Evolutionary conservation across 257 asterid genomes (phyloP), one percentile per base, ranked within the genome.

Genomic region (Solanum virginianum): DNA sequence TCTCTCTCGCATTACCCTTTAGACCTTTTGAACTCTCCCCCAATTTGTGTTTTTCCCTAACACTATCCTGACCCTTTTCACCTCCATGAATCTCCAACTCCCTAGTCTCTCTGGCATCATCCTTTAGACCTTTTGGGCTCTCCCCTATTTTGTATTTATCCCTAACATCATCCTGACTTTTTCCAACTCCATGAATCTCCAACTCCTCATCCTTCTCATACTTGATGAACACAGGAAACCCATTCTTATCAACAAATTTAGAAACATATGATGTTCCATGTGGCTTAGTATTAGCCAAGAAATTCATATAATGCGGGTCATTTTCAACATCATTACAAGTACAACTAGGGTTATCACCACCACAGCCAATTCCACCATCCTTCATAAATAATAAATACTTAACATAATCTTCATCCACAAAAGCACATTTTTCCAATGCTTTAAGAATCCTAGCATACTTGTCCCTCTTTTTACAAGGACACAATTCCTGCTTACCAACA

Each of bases 271-370:
- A 81, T 4, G 57, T 71, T 13, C 81, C 85, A 62, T 81, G 24
- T 56, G 41, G 59, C 79, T 63, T 84, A 13, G 82, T 41, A 12
- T 56, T 60, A 36, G 57, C 71, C 84, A 83, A 80, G 62, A 88
- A 83, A n/a, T 80, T 54, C 68, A 24, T 49, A 63, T 85, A 84
- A 0, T 85, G 79, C 32, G 91, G 88, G 77, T 90, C 91, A 11
- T 3, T 6, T 36, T 75, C 86, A 65, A 20, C 53, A 20, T 55
- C 80, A 26, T 9, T 7, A 75, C 0, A 14, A 81, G 74, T 66
- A 71, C 9, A 20, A 5, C 29, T 70, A 69, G 75, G 75, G n/a
- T 55, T 83, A 16, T 80, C 86, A 20, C 80, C 60, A 70, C 26
- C 59, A 49, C 22, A 59, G 43, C 45, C 85, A 18, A 29, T 45